Evolutionary conservation across 2,329 filamentous ascomycete species (phyloP).

Genomic region (Fusarium sp.): DNA sequence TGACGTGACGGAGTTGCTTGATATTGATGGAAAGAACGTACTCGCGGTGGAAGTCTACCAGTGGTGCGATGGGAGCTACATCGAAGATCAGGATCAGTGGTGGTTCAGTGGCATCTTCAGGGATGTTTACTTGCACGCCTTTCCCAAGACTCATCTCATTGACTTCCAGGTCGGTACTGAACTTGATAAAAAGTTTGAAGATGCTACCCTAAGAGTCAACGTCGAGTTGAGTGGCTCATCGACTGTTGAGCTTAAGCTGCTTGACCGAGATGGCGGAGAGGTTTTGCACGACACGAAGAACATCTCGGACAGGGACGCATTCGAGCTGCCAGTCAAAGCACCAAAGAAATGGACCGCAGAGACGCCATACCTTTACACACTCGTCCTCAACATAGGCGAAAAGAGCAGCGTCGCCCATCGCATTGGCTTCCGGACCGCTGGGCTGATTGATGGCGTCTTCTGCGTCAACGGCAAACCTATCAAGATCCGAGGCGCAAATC

Average conservation of each 20-base stretch:
- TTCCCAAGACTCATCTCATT: not conserved
- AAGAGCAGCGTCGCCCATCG: not conserved
- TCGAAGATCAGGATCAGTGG: not conserved
- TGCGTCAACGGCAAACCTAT: not conserved
- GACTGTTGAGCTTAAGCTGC: not conserved
- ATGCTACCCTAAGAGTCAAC: not conserved
- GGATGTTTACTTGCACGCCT: not conserved
- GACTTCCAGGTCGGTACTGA: not conserved
- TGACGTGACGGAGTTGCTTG: not conserved
- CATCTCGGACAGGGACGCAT: not conserved
- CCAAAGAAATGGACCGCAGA: not conserved
- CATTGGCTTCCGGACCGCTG: not conserved
- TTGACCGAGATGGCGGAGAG: not conserved
- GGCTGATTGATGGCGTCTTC: not conserved
- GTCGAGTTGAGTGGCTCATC: not conserved
- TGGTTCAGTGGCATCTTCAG: not conserved
- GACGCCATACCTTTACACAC: not conserved
- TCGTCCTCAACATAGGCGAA: not conserved
- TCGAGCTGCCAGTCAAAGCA: not conserved
- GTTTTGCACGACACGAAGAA: not conserved
- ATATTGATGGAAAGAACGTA: fast-evolving
- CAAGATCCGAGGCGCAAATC: not conserved
- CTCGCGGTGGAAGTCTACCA: not conserved
- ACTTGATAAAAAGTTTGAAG: not conserved
- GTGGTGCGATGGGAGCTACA: not conserved